phyloP scores from a whole-genome alignment of 2,329 filamentous ascomycete genomes.

The Exophiala bonariae region DNA sequence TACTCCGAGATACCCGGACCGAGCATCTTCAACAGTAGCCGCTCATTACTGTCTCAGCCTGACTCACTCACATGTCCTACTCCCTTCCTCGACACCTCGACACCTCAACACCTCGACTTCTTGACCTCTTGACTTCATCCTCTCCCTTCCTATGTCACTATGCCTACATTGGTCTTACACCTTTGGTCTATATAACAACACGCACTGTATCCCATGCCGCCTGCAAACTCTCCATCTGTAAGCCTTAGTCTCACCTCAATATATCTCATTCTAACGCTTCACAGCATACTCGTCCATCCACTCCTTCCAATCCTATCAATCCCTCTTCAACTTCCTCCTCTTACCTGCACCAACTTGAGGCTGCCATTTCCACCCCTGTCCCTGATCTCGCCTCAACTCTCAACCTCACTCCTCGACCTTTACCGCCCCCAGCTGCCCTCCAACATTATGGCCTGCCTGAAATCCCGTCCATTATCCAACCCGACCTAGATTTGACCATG shows the following conservation, averaged over 20 bases:
- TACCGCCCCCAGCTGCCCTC: not conserved
- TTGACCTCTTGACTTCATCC: too few species aligned
- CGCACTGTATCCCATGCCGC: constrained; percentile 36
- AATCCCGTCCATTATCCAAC: not conserved
- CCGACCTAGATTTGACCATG: constrained; percentile 2
- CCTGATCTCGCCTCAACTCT: constrained; percentile 53
- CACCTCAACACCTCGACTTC: too few species aligned
- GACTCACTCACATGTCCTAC: too few species aligned
- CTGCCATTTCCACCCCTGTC: constrained; percentile 48
- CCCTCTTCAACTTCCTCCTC: constrained; percentile 24
- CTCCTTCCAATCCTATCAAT: constrained; percentile 18
- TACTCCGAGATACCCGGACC: too few species aligned
- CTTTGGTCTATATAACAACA: too few species aligned
- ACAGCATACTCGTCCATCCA: constrained; percentile 30
- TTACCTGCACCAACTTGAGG: constrained; percentile 49
- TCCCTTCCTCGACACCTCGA: too few species aligned
- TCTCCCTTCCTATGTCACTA: too few species aligned
- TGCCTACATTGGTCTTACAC: too few species aligned
- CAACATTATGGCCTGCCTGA: not conserved
- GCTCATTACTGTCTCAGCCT: too few species aligned
- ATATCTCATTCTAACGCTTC: not conserved
- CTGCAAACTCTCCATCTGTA: constrained; percentile 46
- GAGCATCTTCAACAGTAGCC: too few species aligned
- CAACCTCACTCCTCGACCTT: constrained; percentile 18
- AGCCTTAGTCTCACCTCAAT: too few species aligned